A percentile compares a stretch with the other conserved stretches of the same genome.
Evolutionary conservation across 2,329 filamentous ascomycete species (phyloP).

Genomic region (Meredithiella fracta): DNA sequence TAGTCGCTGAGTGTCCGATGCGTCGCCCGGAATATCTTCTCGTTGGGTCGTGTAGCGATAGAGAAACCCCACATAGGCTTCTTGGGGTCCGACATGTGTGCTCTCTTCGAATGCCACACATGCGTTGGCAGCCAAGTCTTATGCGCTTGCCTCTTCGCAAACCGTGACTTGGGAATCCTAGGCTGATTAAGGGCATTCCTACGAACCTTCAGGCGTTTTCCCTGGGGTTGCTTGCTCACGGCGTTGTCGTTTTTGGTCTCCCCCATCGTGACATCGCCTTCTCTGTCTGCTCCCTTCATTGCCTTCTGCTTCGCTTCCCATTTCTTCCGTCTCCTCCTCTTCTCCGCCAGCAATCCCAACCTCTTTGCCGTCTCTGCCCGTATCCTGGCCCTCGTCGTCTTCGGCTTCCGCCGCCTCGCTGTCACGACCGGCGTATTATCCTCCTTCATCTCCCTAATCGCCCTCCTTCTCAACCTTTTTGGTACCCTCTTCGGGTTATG

Average conservation of each 20-base stretch:
- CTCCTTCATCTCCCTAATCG: conserved; percentile 59
- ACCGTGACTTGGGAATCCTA: conserved; percentile 43
- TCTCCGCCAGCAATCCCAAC: conserved; percentile 46
- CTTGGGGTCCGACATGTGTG: conserved; percentile 67
- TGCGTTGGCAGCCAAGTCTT: conserved; percentile 96
- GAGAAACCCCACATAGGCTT: conserved; percentile 82
- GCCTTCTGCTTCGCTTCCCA: conserved; percentile 20
- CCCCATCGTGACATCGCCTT: conserved; percentile 7
- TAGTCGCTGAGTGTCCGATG: conserved; percentile 62
- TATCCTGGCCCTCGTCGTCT: conserved; percentile 40
- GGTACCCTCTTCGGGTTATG: conserved; percentile 90
- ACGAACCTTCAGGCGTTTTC: conserved; percentile 45
- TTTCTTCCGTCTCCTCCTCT: conserved; percentile 29
- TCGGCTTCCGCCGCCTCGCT: conserved; percentile 43
- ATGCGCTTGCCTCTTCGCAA: conserved; percentile 66
- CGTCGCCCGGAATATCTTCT: conserved; percentile 77
- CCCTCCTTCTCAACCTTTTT: conserved; percentile 53
- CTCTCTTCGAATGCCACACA: conserved; percentile 81
- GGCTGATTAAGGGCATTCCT: conserved; percentile 51
- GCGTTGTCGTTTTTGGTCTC: background rate
- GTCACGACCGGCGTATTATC: conserved; percentile 81
- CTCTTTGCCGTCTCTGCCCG: conserved; percentile 62
- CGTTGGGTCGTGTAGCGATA: conserved; percentile 66
- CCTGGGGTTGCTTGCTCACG: background rate
- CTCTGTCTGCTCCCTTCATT: conserved; percentile 18